Evolutionary conservation across 2,329 filamentous ascomycete genomes (phyloP), one percentile per base, ranked within the genome.

Genomic region (Arthrobotrys entomopaga): DNA sequence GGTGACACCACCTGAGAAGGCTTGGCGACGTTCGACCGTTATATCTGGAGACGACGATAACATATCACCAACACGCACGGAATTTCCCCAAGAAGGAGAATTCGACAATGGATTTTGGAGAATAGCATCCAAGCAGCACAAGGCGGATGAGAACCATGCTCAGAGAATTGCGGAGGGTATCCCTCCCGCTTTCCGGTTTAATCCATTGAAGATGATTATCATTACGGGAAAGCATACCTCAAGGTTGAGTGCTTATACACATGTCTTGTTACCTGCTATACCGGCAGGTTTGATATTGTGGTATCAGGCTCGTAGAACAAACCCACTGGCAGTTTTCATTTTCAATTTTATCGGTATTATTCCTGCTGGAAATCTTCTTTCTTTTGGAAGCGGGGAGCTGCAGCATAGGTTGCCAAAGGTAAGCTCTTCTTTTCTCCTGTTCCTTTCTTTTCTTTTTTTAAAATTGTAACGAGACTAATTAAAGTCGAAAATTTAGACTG

Each of bases 401-500:
- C 53, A 63, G n/a, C 63, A 67, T 53, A 50, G 53, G 19, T 34
- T 75, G 43, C 70, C 70, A 15, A 66, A 75, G 50, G 70, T 75
- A 52, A 52, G 63, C 22, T 29, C n/a, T n/a, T n/a, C n/a, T n/a
- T n/a, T n/a, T n/a, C n/a, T n/a, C n/a, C n/a, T n/a, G n/a, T n/a
- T 2, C 15, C 34, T 6, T n/a, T 34, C 5, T 42, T 6, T 24
- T 20, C 19, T 58, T 19, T 24, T 20, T 42, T n/a, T 42, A 73
- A 93, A 93, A 81, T 81, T 93, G 29, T 34, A 34, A 34, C 7
- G 7, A 7, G 29, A 34, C 29, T 29, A 20, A 19, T 26, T 54
- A 54, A 54, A 15, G 40, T 54, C 7, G 8, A 10, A 19, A 65
- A 90, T 90, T 29, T 91, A 91, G 79, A 90, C 92, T 7, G 81